Conservation (phyloP, 108 stramenopile genomes). For the Tribonema minus region DNA sequence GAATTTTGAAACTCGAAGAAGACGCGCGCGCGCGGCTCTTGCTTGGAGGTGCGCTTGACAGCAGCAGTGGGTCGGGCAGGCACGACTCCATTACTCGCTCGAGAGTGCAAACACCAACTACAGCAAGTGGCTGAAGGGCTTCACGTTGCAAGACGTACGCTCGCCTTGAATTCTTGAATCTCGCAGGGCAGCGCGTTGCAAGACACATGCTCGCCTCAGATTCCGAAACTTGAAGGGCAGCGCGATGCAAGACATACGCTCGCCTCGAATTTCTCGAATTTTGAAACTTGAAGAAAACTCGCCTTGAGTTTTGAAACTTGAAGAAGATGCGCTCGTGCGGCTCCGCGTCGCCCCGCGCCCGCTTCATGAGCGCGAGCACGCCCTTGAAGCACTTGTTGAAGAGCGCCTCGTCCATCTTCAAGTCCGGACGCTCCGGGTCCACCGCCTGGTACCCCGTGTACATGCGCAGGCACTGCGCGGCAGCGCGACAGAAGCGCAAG, state of each 20-base stretch:
- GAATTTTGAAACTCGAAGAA: not conserved
- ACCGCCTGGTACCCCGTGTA: too few species aligned
- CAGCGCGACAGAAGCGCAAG: too few species aligned
- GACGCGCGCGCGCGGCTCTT: too few species aligned
- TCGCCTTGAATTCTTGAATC: not conserved
- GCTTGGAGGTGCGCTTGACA: too few species aligned
- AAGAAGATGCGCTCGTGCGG: slow-evolving; percentile 20
- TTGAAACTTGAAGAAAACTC: not conserved
- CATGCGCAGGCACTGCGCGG: too few species aligned
- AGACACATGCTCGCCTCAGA: not conserved
- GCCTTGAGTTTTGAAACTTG: slow-evolving; percentile 35
- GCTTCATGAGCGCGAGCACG: slow-evolving; percentile 3
- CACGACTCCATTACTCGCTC: too few species aligned
- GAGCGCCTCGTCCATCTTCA: not conserved
- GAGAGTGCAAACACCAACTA: too few species aligned
- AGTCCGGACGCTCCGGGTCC: too few species aligned
- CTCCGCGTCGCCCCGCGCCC: slow-evolving; percentile 1
- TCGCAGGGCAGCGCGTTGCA: too few species aligned
- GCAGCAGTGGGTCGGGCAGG: too few species aligned
- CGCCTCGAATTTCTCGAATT: not conserved
- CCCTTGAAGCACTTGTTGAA: not conserved
- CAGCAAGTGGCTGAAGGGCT: not conserved
- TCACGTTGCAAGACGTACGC: not conserved
- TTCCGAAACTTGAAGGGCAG: not conserved
- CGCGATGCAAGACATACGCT: not conserved